Evolutionary conservation across 2,329 filamentous ascomycete genomes (phyloP).

Genomic region (Alternaria alternata): DNA sequence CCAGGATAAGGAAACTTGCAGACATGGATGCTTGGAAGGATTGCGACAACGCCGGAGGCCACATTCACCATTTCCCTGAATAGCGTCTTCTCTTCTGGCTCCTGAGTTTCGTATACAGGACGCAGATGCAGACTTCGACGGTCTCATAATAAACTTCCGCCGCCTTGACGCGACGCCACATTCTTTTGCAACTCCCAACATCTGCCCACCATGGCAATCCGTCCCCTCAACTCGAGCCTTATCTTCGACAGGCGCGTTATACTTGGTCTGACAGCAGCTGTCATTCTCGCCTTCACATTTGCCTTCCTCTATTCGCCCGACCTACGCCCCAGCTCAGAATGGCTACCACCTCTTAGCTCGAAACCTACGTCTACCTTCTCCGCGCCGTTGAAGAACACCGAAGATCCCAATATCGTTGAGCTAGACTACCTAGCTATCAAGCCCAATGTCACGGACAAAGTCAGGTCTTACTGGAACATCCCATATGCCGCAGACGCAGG

Average conservation of each 20-base stretch:
- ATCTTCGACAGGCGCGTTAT: slow-evolving; percentile 39
- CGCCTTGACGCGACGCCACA: slow-evolving; percentile 8
- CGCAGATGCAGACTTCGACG: slow-evolving; percentile 24
- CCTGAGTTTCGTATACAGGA: slow-evolving; percentile 3
- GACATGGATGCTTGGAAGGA: slow-evolving; percentile 16
- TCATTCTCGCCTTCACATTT: slow-evolving; percentile 37
- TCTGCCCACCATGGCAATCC: slow-evolving; percentile 27
- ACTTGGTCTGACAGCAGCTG: slow-evolving; percentile 28
- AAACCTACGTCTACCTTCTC: slow-evolving; percentile 32
- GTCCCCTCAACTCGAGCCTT: slow-evolving; percentile 35
- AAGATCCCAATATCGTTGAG: slow-evolving; percentile 40
- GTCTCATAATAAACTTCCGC: neutral
- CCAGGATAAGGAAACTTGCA: slow-evolving; percentile 17
- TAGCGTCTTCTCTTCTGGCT: neutral
- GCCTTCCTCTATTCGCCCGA: slow-evolving; percentile 40
- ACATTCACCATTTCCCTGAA: neutral
- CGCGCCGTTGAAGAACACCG: slow-evolving; percentile 32
- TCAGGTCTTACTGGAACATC: slow-evolving; percentile 45
- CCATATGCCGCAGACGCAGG: slow-evolving; percentile 42
- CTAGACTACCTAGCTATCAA: slow-evolving; percentile 44
- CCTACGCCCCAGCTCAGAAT: slow-evolving; percentile 33
- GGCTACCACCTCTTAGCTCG: slow-evolving; percentile 37
- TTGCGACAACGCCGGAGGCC: slow-evolving; percentile 11
- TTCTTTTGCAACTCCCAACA: slow-evolving; percentile 11
- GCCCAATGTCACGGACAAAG: slow-evolving; percentile 38